phyloP scores from a whole-genome alignment of 495 filamentous ascomycete genomes.

The Xylaria scruposa region DNA sequence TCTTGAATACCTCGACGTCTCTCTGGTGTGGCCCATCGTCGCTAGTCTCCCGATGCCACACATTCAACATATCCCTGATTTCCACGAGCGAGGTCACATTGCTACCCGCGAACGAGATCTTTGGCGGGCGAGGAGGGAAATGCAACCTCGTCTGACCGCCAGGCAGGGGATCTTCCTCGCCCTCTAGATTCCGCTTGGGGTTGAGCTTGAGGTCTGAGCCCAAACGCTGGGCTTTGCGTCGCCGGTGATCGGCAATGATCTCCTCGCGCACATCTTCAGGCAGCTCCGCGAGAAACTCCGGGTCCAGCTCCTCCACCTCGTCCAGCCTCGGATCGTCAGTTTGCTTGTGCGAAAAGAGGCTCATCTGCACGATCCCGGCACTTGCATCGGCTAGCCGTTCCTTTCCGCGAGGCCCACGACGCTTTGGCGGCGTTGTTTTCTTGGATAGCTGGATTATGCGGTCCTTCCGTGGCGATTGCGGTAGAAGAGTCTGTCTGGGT shows the following conservation, averaged over 20 bases:
- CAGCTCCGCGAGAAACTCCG: conserved; percentile 78
- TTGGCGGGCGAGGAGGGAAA: conserved; percentile 45
- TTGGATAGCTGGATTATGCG: conserved; percentile 58
- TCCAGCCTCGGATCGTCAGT: conserved; percentile 27
- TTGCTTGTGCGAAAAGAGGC: conserved; percentile 58
- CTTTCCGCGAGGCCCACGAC: conserved; percentile 55
- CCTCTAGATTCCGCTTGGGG: conserved; percentile 24
- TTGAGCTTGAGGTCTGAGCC: conserved; percentile 37
- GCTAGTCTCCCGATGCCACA: conserved; percentile 71
- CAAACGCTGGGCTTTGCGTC: conserved; percentile 51
- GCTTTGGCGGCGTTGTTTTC: conserved; percentile 63
- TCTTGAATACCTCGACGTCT: conserved; percentile 74
- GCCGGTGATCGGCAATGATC: conserved; percentile 73
- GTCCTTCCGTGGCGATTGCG: conserved; percentile 65
- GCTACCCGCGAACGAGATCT: conserved; percentile 39
- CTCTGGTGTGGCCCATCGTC: conserved; percentile 74
- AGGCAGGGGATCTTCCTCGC: conserved; percentile 12
- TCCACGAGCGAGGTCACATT: conserved; percentile 37
- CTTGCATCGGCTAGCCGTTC: conserved; percentile 48
- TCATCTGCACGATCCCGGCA: conserved; percentile 68
- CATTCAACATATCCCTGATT: conserved; percentile 55
- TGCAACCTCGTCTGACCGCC: conserved; percentile 43
- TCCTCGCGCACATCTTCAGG: conserved; percentile 82
- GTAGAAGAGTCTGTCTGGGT: conserved; percentile 52
- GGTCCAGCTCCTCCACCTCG: conserved; percentile 59